Conservation (phyloP, 2,329 filamentous ascomycete species). For the Stylonectria norvegica region DNA sequence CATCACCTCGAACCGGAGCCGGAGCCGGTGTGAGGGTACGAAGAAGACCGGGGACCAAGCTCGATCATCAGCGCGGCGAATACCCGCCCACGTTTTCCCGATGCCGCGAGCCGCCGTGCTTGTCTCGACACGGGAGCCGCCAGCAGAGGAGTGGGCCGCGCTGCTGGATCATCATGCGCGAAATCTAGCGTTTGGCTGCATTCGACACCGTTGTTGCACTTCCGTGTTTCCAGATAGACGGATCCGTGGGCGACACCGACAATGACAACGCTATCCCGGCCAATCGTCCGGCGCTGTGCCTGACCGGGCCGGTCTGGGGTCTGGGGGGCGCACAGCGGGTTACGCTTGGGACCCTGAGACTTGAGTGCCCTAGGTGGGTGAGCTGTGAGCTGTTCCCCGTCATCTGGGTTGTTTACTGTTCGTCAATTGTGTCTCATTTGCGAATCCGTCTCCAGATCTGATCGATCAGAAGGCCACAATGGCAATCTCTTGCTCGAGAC, state of each 20-base stretch:
- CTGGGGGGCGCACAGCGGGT: not conserved
- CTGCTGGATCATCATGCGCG: slow-evolving; percentile 9
- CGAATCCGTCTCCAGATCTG: not conserved
- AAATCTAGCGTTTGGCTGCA: slow-evolving; percentile 16
- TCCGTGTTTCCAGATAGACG: slow-evolving; percentile 20
- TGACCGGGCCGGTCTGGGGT: slow-evolving; percentile 20
- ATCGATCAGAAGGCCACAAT: not conserved
- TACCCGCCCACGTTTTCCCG: slow-evolving; percentile 22
- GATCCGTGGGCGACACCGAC: slow-evolving; percentile 11
- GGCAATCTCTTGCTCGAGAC: not conserved
- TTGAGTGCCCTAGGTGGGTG: not conserved
- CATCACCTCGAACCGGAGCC: slow-evolving; percentile 9
- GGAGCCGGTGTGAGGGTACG: slow-evolving; percentile 6
- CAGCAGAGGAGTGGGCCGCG: no score
- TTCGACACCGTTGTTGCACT: slow-evolving; percentile 9
- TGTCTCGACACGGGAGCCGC: no score
- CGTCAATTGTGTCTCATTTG: slow-evolving; percentile 1
- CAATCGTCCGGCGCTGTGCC: slow-evolving; percentile 14
- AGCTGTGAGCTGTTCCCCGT: slow-evolving; percentile 3
- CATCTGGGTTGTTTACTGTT: slow-evolving; percentile 2
- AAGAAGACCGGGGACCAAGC: slow-evolving; percentile 17
- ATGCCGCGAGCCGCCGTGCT: slow-evolving; percentile 10
- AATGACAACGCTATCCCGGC: slow-evolving; percentile 16
- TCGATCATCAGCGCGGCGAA: slow-evolving; percentile 18
- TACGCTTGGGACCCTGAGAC: not conserved